A percentile compares a stretch with the other conserved stretches of the same genome.
Conservation (phyloP, 768 basidiomycete species). For the Kwoniella pini region DNA sequence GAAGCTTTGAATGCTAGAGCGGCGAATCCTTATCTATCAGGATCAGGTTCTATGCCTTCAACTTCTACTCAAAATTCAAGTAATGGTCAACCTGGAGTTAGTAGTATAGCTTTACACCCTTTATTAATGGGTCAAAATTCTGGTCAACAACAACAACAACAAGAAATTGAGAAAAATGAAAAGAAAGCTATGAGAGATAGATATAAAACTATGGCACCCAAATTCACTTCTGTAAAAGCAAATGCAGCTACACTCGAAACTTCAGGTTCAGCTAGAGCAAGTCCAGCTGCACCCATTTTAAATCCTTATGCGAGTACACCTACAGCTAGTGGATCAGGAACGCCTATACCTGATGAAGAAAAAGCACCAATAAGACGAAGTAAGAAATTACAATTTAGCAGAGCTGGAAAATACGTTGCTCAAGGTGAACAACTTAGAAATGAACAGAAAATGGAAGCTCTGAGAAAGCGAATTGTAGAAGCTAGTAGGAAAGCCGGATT, state of each 20-base stretch:
- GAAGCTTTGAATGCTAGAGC: slow-evolving; percentile 77
- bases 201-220: slow-evolving; percentile 97
- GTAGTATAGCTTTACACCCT: slow-evolving; percentile 43
- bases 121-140: slow-evolving; percentile 32
- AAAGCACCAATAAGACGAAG: slow-evolving; percentile 41
- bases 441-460: slow-evolving; percentile 76
- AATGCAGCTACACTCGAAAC: slow-evolving; percentile 23
- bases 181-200: slow-evolving; percentile 65
- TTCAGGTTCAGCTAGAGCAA: slow-evolving; percentile 16
- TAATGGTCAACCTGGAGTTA: slow-evolving; percentile 12
- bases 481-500: slow-evolving; percentile 89
- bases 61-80: not conserved
- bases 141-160: slow-evolving; percentile 9
- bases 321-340: slow-evolving; percentile 26
- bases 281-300: slow-evolving; percentile 60
- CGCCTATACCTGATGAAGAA: slow-evolving; percentile 20
- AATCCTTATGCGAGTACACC: slow-evolving; percentile 75
- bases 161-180: slow-evolving; percentile 39
- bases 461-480: slow-evolving; percentile 91
- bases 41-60: slow-evolving; percentile 35
- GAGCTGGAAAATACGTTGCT: slow-evolving; percentile 76
- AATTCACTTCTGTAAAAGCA: slow-evolving; percentile 93
- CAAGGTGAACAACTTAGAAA: slow-evolving; percentile 58
- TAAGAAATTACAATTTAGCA: slow-evolving; percentile 73
- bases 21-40: slow-evolving; percentile 75